phyloP scores from a whole-genome alignment of 805 yeast genomes.

The Blastobotrys terrestris region DNA sequence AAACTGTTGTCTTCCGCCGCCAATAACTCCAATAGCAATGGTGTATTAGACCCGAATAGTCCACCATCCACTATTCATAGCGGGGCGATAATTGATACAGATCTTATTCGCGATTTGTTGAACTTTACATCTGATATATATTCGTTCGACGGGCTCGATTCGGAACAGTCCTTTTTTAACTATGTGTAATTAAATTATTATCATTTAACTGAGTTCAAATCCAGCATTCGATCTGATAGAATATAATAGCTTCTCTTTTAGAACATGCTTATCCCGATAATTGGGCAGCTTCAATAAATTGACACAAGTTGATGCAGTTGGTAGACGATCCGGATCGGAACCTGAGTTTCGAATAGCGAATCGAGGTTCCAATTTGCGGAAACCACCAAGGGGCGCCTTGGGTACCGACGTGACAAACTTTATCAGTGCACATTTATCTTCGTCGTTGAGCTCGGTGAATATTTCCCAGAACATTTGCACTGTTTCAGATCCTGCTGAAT shows the following conservation, averaged over 20 bases:
- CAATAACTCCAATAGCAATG: no score
- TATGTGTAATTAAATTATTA: background rate
- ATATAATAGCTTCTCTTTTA: conserved; percentile 62
- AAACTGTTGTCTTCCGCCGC: no score
- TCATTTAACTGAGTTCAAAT: conserved; percentile 44
- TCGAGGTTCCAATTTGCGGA: conserved; percentile 61
- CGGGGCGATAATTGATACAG: background rate
- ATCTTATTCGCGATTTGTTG: background rate
- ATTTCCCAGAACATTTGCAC: conserved; percentile 68
- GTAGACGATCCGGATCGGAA: conserved; percentile 48
- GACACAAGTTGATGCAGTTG: conserved; percentile 92
- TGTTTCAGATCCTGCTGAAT: conserved; percentile 46
- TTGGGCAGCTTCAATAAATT: conserved; percentile 83
- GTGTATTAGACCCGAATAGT: no score
- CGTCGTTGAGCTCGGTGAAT: conserved; percentile 55
- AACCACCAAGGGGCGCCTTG: conserved; percentile 86
- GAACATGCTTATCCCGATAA: conserved; percentile 52
- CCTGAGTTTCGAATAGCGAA: conserved; percentile 79
- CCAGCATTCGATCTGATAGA: conserved; percentile 81
- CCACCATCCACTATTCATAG: no score
- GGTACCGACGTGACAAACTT: conserved; percentile 92
- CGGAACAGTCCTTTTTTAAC: background rate
- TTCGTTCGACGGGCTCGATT: background rate
- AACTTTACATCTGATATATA: background rate
- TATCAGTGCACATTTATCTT: conserved; percentile 59